These are phyloP conservation scores for Erysimum cheiri DNA, from an alignment of 441 rosid genomes.

Conservation along the genomic window DNA sequence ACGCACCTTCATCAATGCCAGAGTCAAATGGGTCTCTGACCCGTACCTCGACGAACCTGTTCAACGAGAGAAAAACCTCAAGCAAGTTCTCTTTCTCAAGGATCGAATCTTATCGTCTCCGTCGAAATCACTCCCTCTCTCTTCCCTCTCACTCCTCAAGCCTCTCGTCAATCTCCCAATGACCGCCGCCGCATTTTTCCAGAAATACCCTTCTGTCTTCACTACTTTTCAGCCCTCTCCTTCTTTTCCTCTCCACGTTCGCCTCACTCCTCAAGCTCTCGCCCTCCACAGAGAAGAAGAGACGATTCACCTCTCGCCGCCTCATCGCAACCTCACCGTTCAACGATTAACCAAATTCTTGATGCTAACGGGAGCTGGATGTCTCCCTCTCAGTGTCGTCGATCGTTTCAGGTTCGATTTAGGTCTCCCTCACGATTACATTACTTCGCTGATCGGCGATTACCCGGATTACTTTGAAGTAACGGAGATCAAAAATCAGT, in stretches of 20 bases:
- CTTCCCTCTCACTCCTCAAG: slow-evolving; percentile 65
- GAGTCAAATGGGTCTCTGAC: slow-evolving; percentile 75
- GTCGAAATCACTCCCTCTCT: slow-evolving; percentile 61
- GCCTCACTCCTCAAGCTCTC: slow-evolving; percentile 62
- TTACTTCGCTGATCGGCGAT: slow-evolving; percentile 62
- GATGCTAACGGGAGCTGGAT: slow-evolving; percentile 58
- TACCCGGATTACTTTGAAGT: slow-evolving; percentile 79
- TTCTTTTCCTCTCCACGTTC: slow-evolving; percentile 67
- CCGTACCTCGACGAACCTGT: slow-evolving; percentile 63
- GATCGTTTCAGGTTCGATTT: slow-evolving; percentile 69
- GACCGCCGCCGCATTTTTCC: slow-evolving; percentile 52
- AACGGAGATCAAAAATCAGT: slow-evolving; percentile 45
- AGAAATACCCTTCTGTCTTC: slow-evolving; percentile 59
- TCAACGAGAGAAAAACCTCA: slow-evolving; percentile 64
- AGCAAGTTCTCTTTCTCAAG: slow-evolving; percentile 61
- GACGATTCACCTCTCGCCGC: slow-evolving; percentile 43
- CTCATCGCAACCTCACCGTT: slow-evolving; percentile 47
- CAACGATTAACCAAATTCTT: slow-evolving; percentile 64
- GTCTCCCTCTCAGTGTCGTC: slow-evolving; percentile 63
- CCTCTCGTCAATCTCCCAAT: slow-evolving; percentile 58
- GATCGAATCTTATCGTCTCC: slow-evolving; percentile 66
- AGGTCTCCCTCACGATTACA: slow-evolving; percentile 72
- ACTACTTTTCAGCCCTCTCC: slow-evolving; percentile 67
- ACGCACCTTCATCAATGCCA: slow-evolving; percentile 66
- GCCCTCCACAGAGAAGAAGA: slow-evolving; percentile 63